Conservation (phyloP, 345 rosid species). For the Raphanus raphanistrum region DNA sequence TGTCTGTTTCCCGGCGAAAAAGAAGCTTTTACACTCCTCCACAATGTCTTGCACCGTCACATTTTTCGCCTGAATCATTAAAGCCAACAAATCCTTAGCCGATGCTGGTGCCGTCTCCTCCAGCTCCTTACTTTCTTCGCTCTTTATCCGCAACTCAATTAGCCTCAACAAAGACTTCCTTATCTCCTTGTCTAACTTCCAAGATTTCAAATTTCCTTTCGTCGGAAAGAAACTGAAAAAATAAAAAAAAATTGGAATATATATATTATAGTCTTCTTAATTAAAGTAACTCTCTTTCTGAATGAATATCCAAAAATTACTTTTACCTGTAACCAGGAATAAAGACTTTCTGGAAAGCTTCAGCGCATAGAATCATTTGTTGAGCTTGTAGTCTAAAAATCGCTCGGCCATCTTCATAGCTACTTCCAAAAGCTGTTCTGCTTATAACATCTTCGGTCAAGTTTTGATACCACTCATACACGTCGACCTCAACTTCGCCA, state of each 20-base stretch:
- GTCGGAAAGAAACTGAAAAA: conserved; percentile 66
- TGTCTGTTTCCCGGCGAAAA: conserved; percentile 93
- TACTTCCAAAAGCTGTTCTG: conserved; percentile 75
- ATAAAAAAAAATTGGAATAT: neutral
- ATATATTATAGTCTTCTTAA: neutral
- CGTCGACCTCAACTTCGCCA: conserved; percentile 57
- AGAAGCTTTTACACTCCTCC: conserved; percentile 90
- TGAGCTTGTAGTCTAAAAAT: conserved; percentile 67
- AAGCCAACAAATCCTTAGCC: conserved; percentile 53
- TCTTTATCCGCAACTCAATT: conserved; percentile 50
- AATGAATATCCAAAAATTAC: neutral
- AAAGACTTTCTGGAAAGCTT: conserved; percentile 65
- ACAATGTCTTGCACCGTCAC: conserved; percentile 57
- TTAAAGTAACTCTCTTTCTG: too few species aligned
- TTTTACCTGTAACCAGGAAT: conserved; percentile 77
- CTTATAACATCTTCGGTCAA: conserved; percentile 80
- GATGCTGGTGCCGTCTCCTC: conserved; percentile 10
- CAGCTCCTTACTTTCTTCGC: neutral
- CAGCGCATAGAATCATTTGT: conserved; percentile 68
- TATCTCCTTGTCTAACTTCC: conserved; percentile 72
- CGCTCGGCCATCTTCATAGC: conserved; percentile 75
- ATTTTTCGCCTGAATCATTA: conserved; percentile 54
- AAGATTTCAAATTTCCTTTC: conserved; percentile 58
- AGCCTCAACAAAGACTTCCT: conserved; percentile 59
- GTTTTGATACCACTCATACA: conserved; percentile 60